Evolutionary conservation across 805 yeast species (phyloP).

Genomic region (Myxozyma kluyveri): DNA sequence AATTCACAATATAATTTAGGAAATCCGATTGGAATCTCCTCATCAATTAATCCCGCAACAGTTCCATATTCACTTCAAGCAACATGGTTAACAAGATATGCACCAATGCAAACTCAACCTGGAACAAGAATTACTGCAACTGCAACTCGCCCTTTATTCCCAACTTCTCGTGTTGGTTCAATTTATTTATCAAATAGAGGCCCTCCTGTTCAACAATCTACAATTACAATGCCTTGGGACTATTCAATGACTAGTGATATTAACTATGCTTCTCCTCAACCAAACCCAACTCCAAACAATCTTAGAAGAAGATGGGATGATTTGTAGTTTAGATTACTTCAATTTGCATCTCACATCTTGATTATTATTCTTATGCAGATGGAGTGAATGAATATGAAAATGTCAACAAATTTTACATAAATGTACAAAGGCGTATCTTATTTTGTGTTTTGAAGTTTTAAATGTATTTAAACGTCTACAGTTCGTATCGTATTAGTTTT

Average conservation of each 20-base stretch:
- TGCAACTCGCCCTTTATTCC: conserved; percentile 61
- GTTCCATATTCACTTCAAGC: conserved; percentile 76
- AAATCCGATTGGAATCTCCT: conserved; percentile 36
- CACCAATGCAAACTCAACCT: conserved; percentile 94
- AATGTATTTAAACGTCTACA: no score
- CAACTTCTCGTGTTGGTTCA: conserved; percentile 62
- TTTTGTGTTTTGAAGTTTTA: no score
- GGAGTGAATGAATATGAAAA: no score
- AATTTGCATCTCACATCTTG: no score
- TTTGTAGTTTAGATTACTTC: background rate
- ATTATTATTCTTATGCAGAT: no score
- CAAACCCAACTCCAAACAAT: conserved; percentile 12
- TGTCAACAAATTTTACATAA: no score
- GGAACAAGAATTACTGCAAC: conserved; percentile 61
- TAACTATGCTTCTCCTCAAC: conserved; percentile 62
- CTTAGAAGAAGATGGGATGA: conserved; percentile 22
- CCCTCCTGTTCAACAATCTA: conserved; percentile 53
- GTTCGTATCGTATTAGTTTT: no score
- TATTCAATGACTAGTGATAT: conserved; percentile 60
- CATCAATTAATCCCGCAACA: conserved; percentile 48
- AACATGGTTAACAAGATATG: conserved; percentile 66
- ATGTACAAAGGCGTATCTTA: no score
- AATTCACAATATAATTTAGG: conserved; percentile 44
- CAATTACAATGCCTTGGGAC: conserved; percentile 83
- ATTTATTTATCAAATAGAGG: conserved; percentile 50